A percentile compares a stretch with the other conserved stretches of the same genome.
These are phyloP conservation scores for Prinsepia uniflora DNA, from an alignment of 306 rosid genomes.

Conservation along the genomic window DNA sequence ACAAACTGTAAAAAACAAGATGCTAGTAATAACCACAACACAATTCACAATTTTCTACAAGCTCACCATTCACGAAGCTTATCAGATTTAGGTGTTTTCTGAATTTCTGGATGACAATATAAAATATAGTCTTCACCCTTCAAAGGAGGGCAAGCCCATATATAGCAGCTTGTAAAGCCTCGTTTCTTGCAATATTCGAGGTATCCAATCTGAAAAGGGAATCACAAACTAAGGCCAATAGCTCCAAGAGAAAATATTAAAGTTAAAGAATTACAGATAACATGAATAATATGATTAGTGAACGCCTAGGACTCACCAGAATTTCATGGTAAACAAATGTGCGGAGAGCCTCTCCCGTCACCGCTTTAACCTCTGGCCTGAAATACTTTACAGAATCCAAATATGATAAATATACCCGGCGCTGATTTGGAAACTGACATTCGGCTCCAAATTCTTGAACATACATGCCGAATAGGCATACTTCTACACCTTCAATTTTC, in stretches of 20 bases:
- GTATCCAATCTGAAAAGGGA: slow-evolving; percentile 72
- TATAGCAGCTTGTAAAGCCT: slow-evolving; percentile 96
- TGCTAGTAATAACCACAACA: slow-evolving; percentile 5
- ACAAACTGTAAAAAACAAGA: slow-evolving; percentile 6
- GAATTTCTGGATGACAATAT: slow-evolving; percentile 98
- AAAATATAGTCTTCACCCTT: slow-evolving; percentile 99
- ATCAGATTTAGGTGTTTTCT: slow-evolving; percentile 98
- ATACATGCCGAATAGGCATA: slow-evolving; percentile 97
- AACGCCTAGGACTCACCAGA: slow-evolving; percentile 48
- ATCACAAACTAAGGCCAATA: slow-evolving; percentile 10
- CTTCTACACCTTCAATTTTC: slow-evolving; percentile 98
- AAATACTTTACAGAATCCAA: slow-evolving; percentile 97
- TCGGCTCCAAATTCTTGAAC: slow-evolving; percentile 99
- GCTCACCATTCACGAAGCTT: slow-evolving; percentile 98
- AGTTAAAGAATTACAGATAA: slow-evolving; percentile 1
- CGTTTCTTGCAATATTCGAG: slow-evolving; percentile 95
- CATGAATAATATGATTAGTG: slow-evolving; percentile 2
- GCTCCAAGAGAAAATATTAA: slow-evolving; percentile 23
- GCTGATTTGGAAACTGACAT: slow-evolving; percentile 85
- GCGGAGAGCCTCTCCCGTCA: slow-evolving; percentile 91
- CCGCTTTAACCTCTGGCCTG: slow-evolving; percentile 85
- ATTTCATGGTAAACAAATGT: slow-evolving; percentile 98
- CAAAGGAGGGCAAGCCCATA: slow-evolving; percentile 98
- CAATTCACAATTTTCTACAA: slow-evolving; percentile 15
- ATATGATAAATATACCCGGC: slow-evolving; percentile 94